Evolutionary conservation across 2,329 filamentous ascomycete species (phyloP).

Genomic region (Microsporum audouinii): DNA sequence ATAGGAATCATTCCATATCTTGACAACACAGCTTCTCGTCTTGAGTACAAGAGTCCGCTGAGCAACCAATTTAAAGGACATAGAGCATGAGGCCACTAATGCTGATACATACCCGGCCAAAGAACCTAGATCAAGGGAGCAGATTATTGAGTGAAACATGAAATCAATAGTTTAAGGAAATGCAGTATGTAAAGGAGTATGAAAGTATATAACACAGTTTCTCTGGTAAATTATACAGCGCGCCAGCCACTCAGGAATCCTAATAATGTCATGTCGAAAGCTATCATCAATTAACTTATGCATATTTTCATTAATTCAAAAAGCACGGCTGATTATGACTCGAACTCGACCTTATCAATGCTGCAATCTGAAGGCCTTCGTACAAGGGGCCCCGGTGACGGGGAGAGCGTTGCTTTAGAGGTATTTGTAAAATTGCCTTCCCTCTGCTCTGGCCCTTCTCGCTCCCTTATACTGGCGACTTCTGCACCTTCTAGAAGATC

Average conservation of each 20-base stretch:
- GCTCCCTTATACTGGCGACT: slow-evolving; percentile 35
- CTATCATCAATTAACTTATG: background rate
- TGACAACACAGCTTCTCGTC: too few species aligned
- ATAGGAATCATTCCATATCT: too few species aligned
- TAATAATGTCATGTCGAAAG: background rate
- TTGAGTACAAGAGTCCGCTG: too few species aligned
- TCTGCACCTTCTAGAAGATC: slow-evolving; percentile 37
- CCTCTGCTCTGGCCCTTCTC: slow-evolving; percentile 16
- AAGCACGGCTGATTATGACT: slow-evolving; percentile 13
- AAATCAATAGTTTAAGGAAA: background rate
- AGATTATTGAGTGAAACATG: background rate
- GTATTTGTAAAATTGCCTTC: slow-evolving; percentile 5
- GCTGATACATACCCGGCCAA: too few species aligned
- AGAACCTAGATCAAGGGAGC: background rate
- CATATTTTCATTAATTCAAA: background rate
- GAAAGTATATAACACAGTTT: background rate
- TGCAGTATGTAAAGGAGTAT: background rate
- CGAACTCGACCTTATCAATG: slow-evolving; percentile 31
- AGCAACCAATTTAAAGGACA: too few species aligned
- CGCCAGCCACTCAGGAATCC: background rate
- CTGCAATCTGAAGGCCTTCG: slow-evolving; percentile 19
- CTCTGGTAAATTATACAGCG: background rate
- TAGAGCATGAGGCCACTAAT: too few species aligned
- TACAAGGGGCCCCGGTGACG: slow-evolving; percentile 10
- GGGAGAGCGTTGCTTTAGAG: slow-evolving; percentile 6